A percentile compares a stretch with the other conserved stretches of the same genome.
Conservation (phyloP, 441 rosid genomes). For the Erodium moschatum region DNA sequence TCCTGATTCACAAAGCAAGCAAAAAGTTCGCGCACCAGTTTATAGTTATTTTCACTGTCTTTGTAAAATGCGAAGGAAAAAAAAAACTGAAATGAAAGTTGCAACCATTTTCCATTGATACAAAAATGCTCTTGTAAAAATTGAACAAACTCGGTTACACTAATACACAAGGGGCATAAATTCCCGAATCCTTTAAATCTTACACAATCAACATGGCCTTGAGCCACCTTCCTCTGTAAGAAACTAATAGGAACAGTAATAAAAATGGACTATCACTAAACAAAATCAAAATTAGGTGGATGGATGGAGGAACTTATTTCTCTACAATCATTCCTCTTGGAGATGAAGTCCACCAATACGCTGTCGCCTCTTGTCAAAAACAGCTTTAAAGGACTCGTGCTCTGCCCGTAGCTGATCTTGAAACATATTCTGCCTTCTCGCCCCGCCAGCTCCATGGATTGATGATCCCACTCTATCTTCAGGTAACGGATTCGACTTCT, state of each 20-base stretch:
- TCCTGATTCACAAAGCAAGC: too few relatives aligned
- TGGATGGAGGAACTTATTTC: background rate
- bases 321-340: constrained; percentile 40
- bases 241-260: background rate
- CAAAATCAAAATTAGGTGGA: background rate
- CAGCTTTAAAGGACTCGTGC: constrained; percentile 75
- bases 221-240: background rate
- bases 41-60: too few relatives aligned
- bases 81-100: too few relatives aligned
- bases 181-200: background rate
- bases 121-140: background rate
- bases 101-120: background rate
- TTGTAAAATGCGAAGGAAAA: too few relatives aligned
- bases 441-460: constrained; percentile 32
- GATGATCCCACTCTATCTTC: constrained; percentile 27
- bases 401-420: constrained; percentile 78
- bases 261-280: background rate
- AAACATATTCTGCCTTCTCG: constrained; percentile 45
- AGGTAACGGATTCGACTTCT: constrained; percentile 67
- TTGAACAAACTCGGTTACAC: background rate
- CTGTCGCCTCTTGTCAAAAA: constrained; percentile 61
- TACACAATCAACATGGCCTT: background rate
- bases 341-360: constrained; percentile 16
- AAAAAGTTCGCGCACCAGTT: too few relatives aligned
- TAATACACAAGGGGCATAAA: too few relatives aligned